Base-by-base conservation (phyloP, 1,139 yeast species). In the Fermentozyma sake region DNA sequence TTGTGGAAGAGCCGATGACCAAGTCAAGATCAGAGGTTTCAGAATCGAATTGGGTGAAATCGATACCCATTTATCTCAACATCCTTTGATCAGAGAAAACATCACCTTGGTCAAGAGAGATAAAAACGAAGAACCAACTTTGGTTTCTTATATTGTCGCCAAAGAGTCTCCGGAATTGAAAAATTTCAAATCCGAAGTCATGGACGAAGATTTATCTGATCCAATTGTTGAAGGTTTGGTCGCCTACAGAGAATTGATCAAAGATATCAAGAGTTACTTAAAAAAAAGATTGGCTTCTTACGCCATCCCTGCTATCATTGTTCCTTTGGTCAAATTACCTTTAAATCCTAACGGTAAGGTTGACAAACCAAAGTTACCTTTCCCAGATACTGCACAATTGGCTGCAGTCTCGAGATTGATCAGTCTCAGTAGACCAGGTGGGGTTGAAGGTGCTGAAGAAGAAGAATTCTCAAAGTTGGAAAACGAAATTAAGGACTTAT, bases 1-100 rank as follows among this genome's bases (percentile, higher is more conserved):
- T 57, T 82, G 95, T 55, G 99, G 99, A 33, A 78, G 99, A 56
- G 98, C 98, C 16, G 99, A 93, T 61, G 97, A 91, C 54, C 99
- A 93, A 59, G 96, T 93, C 37, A 93, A 93, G 59, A 91, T 93
- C 40, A 79, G 98, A 62, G 99, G 99, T 2, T 93, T 93, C 73
- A 78, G 99, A 63, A 93, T 93, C 41, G 98, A 93, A 60, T 68
- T 93, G 32, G 98, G 99, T 39, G 99, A 93, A 60, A 93, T 93
- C 48, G 97, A 93, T 54, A 93, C 98, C 12, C 95, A 91, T 50
- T 74, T 93, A 39, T 86, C 96, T 9, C 95, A 86, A 55, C 96
- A 87, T 61, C 82, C 91, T 3, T 63, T 78, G 40, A 94, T 91
- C 29, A 78, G 97, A 55, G 96, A 91, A 57, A 91, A 91, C 50